These are phyloP conservation scores for Erodium maritimum DNA, from an alignment of 345 rosid genomes.

Conservation along the genomic window DNA sequence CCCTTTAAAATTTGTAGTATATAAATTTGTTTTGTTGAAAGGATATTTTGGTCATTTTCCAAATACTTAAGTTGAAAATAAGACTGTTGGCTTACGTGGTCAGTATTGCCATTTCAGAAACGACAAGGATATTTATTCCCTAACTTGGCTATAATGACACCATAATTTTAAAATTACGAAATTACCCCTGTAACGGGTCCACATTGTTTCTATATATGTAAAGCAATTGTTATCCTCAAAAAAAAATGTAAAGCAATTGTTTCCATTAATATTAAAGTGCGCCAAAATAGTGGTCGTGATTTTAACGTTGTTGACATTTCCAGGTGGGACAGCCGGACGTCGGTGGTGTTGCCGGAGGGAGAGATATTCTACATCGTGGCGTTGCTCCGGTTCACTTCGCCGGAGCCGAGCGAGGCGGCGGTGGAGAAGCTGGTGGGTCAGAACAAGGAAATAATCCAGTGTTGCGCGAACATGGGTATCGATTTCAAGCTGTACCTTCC, in stretches of 20 bases:
- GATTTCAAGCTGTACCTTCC: slow-evolving; percentile 86
- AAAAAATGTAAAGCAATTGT: too few species aligned
- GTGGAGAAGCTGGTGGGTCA: slow-evolving; percentile 46
- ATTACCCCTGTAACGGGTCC: slow-evolving; percentile 6
- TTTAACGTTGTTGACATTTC: too few species aligned
- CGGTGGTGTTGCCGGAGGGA: slow-evolving; percentile 57
- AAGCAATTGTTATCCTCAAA: too few species aligned
- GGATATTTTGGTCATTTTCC: slow-evolving; percentile 14
- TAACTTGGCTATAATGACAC: slow-evolving; percentile 25
- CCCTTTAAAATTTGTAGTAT: too few species aligned
- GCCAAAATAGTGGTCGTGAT: too few species aligned
- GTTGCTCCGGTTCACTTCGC: slow-evolving; percentile 51
- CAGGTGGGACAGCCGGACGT: slow-evolving; percentile 74
- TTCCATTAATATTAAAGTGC: too few species aligned
- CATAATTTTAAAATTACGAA: slow-evolving; percentile 18
- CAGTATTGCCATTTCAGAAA: slow-evolving; percentile 20
- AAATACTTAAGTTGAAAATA: slow-evolving; percentile 25
- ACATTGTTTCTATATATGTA: background rate
- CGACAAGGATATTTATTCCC: slow-evolving; percentile 38
- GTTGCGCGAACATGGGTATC: slow-evolving; percentile 35
- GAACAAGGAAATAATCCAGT: slow-evolving; percentile 48
- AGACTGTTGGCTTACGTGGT: slow-evolving; percentile 22
- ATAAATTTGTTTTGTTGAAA: too few species aligned
- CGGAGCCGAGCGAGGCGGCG: slow-evolving; percentile 20
- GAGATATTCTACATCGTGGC: slow-evolving; percentile 83